Base-by-base conservation (phyloP, 1,284 basidiomycete genomes). In the Cutaneotrichosporon dermatis region DNA sequence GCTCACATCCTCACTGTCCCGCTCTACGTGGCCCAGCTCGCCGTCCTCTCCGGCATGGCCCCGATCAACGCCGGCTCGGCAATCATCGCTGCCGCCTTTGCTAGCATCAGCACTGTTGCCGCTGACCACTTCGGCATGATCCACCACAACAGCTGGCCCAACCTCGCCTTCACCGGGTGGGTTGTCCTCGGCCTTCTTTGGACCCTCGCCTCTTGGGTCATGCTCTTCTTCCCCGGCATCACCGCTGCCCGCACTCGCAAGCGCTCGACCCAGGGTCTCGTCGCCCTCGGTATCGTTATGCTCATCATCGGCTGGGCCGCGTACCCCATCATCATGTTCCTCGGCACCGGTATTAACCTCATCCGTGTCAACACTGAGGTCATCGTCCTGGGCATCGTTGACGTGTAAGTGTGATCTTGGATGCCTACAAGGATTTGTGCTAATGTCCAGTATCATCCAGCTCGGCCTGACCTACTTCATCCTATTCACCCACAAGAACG, bases 381-480 rank as follows among this genome's bases (percentile, higher is more conserved):
- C 57, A 77, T 79, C 66, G 64, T 67, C 9, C 73, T 70, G 50
- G 76, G 71, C 58, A 61, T 78, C 4, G 66, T 76, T 12, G 77
- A 79, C 52, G 69, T 75, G 70, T 73, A 49, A 66, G 73, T 72
- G 25, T 25, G 25, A 10, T 34, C 5, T 33, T 25, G 11, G 25
- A 25, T n/a, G 11, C 34, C 25, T 25, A 25, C 25, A 25, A 34
- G 35, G 33, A 50, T 52, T 41, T 15, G 8, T 13, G 36, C 10
- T 40, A 11, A 43, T 15, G 12, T 11, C 7, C 60, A 75, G 73
- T 43, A 58, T 69, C 46, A 65, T 71, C 58, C 72, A 73, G 63
- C 54, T 78, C 59, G 75, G 73, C 53, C 76, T 77, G 65, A 68
- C 69, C 53, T 73, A 67, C 69, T 62, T 76, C 58, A 66, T 77